Base-by-base conservation (phyloP, 768 basidiomycete genomes). In the Boletus tomentosulus region DNA sequence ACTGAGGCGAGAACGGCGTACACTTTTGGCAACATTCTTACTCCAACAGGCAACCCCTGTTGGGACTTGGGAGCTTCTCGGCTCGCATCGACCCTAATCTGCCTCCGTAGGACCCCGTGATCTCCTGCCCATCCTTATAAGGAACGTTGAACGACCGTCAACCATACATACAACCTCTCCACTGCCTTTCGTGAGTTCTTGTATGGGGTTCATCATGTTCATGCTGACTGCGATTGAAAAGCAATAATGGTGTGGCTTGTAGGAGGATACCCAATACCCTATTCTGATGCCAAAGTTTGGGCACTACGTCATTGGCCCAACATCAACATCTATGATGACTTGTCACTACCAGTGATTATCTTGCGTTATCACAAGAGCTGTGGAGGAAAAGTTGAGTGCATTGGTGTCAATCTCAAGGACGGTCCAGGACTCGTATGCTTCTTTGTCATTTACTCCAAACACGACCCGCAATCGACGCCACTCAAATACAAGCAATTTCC, bases 271-370 rank as follows among this genome's bases (percentile, higher is more conserved):
- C 39, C 42, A 19, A 33, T 51, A 3, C 22, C 30, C 30, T 46
- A n/a, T 9, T 4, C 37, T 11, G 56, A 57, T 15, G 51, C 55
- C 1, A 52, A 48, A 13, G 42, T 22, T 22, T 53, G 55, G 51
- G 55, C 51, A 3, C 16, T 39, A 9, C 47, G 55, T 11, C 55
- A 53, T 35, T 49, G 48, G 50, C 55, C 55, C 4, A 47, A 57
- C 30, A 49, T 57, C 22, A 4, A 57, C 42, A 41, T 57, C 6
- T 39, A 57, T 24, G 19, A 56, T 19, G 56, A 38, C 37, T 4
- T n/a, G 11, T 7, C 6, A 37, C 19, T 50, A 12, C 27, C 48
- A 0, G 4, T 8, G 2, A 39, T 30, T 19, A 30, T 50, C 48
- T 6, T 4, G 5, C 19, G 12, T 11, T 31, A 50, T 12, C 48